phyloP scores from a whole-genome alignment of 306 rosid genomes.

The Crotalaria pallida region DNA sequence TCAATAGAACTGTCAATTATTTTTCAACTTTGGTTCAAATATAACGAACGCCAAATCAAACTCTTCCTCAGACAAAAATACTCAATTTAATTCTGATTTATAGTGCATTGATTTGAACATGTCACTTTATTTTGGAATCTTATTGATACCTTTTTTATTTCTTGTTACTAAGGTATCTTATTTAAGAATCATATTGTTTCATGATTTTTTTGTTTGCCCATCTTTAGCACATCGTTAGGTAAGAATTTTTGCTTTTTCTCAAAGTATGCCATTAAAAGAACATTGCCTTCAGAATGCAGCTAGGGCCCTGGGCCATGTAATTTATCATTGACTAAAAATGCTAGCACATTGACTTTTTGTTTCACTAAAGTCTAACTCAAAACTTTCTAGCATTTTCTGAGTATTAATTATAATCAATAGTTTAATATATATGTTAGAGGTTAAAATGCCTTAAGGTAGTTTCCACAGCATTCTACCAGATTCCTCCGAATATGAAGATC shows the following conservation, averaged over 20 bases:
- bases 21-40: not conserved
- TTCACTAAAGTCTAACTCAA: not conserved
- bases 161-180: not conserved
- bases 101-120: not conserved
- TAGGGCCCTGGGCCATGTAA: not conserved
- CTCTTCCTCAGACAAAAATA: not conserved
- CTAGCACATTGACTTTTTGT: conserved; percentile 1
- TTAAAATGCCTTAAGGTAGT: not conserved
- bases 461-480: conserved; percentile 37
- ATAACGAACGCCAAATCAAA: not conserved
- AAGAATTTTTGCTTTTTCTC: conserved; percentile 15
- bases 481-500: conserved; percentile 29
- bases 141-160: not conserved
- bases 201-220: not conserved
- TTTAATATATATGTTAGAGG: not conserved
- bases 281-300: conserved; percentile 16
- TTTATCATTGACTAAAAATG: not conserved
- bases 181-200: not conserved
- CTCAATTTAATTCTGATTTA: not conserved
- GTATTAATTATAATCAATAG: not conserved
- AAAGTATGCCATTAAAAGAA: conserved; percentile 18
- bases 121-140: not conserved
- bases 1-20: not conserved
- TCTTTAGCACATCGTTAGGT: conserved; percentile 18
- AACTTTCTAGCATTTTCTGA: conserved; percentile 4